Base-by-base conservation (phyloP, 495 filamentous ascomycete species). In the Hypomontagnella monticulosa region DNA sequence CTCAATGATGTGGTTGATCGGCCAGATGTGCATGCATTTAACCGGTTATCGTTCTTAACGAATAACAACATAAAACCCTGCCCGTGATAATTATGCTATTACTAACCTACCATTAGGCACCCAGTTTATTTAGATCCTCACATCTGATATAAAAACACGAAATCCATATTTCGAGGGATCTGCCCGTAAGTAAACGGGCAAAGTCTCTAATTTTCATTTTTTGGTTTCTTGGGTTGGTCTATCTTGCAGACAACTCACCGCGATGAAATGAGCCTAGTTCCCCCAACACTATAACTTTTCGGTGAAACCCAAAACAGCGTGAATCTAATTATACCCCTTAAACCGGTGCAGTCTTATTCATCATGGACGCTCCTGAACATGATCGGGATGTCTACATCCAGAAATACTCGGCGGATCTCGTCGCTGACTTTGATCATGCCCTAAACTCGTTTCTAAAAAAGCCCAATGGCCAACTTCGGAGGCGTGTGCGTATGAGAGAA, bases 331-430 rank as follows among this genome's bases (percentile, higher is more conserved):
- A 14, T 5, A 16, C 19, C 9, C 14, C n/a, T n/a, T 34, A 16
- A 32, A 8, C 3, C 11, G 18, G 44, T 9, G 16, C 8, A 23
- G 36, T 44, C n/a, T 30, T 34, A 41, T 12, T 47, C 37, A 71
- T 19, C 16, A 83, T 83, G 81, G 81, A 85, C 60, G 79, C 78
- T 11, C 63, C 76, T 8, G 83, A 84, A 18, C 72, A 76, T 15
- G 91, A 92, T 41, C 76, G 82, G 52, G 91, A 93, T 63, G 78
- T 92, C 46, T 87, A 89, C 71, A 83, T 96, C 15, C 89, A 92
- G 70, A 87, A 88, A 42, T 80, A 84, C 37, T 91, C 91, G 3
- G 77, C 80, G 11, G 88, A 91, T 46, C 79, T 93, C 44, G 79
- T 93, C 34, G 71, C 77, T 8, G 88, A 92, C 57, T 87, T 94